phyloP scores from a whole-genome alignment of 305 asterid genomes.

The Fraxinus albicans region DNA sequence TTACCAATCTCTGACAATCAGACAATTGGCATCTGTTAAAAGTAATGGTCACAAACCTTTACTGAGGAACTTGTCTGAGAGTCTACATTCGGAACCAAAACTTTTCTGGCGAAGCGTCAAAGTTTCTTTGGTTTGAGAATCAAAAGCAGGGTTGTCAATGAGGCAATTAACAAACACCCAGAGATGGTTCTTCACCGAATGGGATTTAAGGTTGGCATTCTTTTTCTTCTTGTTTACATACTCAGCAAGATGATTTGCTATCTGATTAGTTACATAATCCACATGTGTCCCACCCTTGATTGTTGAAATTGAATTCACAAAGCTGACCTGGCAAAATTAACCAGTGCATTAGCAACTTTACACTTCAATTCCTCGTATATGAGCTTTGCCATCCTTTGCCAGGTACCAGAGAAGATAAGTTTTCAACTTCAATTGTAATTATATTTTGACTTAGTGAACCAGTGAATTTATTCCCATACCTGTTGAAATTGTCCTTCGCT shows the following conservation, averaged over 20 bases:
- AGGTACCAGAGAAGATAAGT: neutral
- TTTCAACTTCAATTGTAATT: neutral
- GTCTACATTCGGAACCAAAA: constrained; percentile 89
- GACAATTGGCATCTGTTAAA: neutral
- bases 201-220: constrained; percentile 71
- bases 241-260: constrained; percentile 66
- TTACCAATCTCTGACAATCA: neutral
- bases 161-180: constrained; percentile 99
- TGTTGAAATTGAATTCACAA: constrained; percentile 86
- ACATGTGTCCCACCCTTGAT: constrained; percentile 99
- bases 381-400: neutral
- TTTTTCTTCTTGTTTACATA: constrained; percentile 76
- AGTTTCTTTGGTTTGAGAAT: constrained; percentile 97
- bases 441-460: neutral
- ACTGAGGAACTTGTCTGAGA: constrained; percentile 67
- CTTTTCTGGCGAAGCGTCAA: constrained; percentile 84
- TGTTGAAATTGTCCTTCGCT: constrained; percentile 98
- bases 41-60: constrained; percentile 49
- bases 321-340: constrained; percentile 73
- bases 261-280: constrained; percentile 84
- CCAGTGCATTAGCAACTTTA: constrained; percentile 4
- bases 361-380: neutral
- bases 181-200: constrained; percentile 76
- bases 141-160: constrained; percentile 97
- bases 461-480: constrained; percentile 38